A percentile compares a stretch with the other conserved stretches of the same genome.
These are phyloP conservation scores for Diddensiella caesifluorescens DNA, from an alignment of 805 yeast species.

Conservation along the genomic window DNA sequence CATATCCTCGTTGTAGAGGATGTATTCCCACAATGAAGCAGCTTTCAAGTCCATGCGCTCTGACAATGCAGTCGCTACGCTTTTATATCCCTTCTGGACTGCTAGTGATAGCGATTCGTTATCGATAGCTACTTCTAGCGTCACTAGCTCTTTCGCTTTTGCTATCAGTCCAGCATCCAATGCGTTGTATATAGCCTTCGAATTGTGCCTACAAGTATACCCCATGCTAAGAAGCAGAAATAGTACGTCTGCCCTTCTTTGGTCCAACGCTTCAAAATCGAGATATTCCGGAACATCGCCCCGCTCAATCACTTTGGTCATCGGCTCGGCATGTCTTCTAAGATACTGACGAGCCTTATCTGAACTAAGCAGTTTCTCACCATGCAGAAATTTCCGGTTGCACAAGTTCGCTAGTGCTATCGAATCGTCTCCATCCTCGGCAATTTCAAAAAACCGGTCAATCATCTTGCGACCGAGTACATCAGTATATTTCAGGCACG, in stretches of 20 bases:
- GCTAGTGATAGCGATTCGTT: background rate
- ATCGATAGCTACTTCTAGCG: background rate
- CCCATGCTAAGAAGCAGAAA: slow-evolving; percentile 17
- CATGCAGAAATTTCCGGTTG: too few relatives aligned
- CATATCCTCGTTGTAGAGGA: background rate
- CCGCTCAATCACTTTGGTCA: too few relatives aligned
- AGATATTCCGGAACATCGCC: background rate
- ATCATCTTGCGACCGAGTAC: too few relatives aligned
- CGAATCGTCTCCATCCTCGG: too few relatives aligned
- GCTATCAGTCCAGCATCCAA: background rate
- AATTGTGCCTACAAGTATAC: slow-evolving; percentile 12
- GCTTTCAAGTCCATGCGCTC: background rate
- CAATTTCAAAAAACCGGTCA: too few relatives aligned
- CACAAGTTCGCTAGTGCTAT: too few relatives aligned
- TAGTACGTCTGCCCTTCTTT: slow-evolving; percentile 23
- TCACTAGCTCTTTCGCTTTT: background rate
- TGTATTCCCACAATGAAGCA: background rate
- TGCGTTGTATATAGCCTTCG: background rate
- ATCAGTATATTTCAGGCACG: too few relatives aligned
- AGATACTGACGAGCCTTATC: too few relatives aligned
- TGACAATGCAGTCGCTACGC: background rate
- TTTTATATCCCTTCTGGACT: background rate
- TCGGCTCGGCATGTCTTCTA: too few relatives aligned
- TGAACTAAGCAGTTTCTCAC: slow-evolving; percentile 26
- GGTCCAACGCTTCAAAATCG: slow-evolving; percentile 33